Evolutionary conservation across 1,139 yeast species (phyloP).

Genomic region (Candida pseudoviswanathii): DNA sequence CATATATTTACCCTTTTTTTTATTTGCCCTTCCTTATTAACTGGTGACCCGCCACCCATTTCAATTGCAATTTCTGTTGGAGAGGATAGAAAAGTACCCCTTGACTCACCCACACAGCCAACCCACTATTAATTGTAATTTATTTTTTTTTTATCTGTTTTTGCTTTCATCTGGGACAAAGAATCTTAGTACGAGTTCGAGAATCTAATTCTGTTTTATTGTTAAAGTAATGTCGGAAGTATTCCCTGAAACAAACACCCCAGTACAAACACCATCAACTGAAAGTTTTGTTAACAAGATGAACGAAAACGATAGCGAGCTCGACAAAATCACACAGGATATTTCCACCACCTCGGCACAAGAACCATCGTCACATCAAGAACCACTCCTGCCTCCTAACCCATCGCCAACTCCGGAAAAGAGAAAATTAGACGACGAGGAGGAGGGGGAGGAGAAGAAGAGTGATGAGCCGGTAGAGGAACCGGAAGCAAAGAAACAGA

Average conservation of each 20-base stretch:
- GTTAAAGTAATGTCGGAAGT: constrained; percentile 20
- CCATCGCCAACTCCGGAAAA: constrained; percentile 49
- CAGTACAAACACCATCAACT: constrained; percentile 45
- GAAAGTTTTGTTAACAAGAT: constrained; percentile 24
- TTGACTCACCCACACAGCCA: not conserved
- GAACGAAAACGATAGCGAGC: constrained; percentile 4
- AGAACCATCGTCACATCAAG: constrained; percentile 9
- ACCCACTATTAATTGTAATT: not conserved
- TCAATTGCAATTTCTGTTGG: too few species aligned
- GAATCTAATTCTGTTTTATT: too few species aligned
- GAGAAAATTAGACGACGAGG: constrained; percentile 28
- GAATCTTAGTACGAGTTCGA: too few species aligned
- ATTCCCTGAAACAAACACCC: constrained; percentile 32
- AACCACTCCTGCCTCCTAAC: constrained; percentile 49
- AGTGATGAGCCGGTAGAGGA: not conserved
- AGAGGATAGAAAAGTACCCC: too few species aligned
- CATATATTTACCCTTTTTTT: too few species aligned
- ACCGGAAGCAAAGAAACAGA: constrained; percentile 2
- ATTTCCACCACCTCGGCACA: not conserved
- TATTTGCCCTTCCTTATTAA: too few species aligned
- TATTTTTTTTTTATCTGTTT: not conserved
- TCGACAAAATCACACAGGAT: constrained; percentile 5
- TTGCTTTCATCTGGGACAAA: not conserved
- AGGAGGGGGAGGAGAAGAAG: constrained; percentile 13
- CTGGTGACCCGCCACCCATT: too few species aligned